A percentile compares a stretch with the other conserved stretches of the same genome.
phyloP scores from a whole-genome alignment of 2,329 filamentous ascomycete species.

The Dissoconium aciculare region DNA sequence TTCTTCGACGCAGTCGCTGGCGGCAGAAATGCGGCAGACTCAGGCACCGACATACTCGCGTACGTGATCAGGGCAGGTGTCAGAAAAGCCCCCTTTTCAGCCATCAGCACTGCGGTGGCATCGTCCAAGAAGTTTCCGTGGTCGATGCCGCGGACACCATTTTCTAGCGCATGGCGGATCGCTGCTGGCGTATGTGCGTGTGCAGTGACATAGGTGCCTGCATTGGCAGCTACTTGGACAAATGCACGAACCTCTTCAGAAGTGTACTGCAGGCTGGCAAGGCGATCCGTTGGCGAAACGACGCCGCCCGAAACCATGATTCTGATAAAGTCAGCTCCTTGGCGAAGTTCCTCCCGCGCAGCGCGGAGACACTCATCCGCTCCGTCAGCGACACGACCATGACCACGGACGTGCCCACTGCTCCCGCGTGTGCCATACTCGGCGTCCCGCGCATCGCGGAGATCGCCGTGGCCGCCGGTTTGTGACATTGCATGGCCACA shows the following conservation, averaged over 20 bases:
- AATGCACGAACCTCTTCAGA: constrained; percentile 42
- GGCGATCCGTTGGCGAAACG: constrained; percentile 38
- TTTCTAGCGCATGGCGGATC: constrained; percentile 40
- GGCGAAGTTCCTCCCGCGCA: constrained; percentile 40
- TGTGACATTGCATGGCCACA: constrained; percentile 41
- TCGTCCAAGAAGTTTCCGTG: constrained; percentile 50
- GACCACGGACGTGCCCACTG: constrained; percentile 26
- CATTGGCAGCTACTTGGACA: constrained; percentile 33
- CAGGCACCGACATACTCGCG: constrained; percentile 32
- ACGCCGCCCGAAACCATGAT: constrained; percentile 42
- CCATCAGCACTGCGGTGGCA: constrained; percentile 37
- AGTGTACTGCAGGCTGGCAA: constrained; percentile 43
- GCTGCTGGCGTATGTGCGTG: constrained; percentile 43
- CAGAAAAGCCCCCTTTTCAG: constrained; percentile 33
- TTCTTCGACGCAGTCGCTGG: constrained; percentile 37
- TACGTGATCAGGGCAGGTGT: constrained; percentile 43
- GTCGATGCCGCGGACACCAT: constrained; percentile 43
- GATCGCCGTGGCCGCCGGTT: constrained; percentile 44
- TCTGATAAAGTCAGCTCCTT: constrained; percentile 47
- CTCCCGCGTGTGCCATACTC: constrained; percentile 34
- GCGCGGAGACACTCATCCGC: constrained; percentile 40
- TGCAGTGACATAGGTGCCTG: constrained; percentile 38
- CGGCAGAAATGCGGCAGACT: constrained; percentile 32
- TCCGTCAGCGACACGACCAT: constrained; percentile 38
- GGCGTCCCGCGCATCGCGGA: constrained; percentile 33